Percentiles rank a stretch among this genome's conserved stretches.
phyloP scores from a whole-genome alignment of 2,329 filamentous ascomycete genomes.

The Verticillium albo-atrum region DNA sequence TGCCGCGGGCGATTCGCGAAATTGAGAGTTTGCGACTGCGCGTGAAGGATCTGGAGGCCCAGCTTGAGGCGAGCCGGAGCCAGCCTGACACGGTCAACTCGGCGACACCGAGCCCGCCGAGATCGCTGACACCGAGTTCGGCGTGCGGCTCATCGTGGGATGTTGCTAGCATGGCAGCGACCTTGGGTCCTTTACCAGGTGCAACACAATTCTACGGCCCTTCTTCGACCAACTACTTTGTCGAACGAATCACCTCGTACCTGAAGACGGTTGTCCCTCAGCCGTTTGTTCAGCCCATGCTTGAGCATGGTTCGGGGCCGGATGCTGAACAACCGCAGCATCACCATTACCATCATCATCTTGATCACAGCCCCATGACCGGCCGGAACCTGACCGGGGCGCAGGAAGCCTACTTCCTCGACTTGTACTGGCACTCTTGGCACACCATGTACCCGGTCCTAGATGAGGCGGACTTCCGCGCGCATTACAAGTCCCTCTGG shows the following conservation, averaged over 20 bases:
- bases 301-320: constrained; percentile 30
- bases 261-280: constrained; percentile 19
- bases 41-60: constrained; percentile 21
- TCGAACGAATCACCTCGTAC: constrained; percentile 12
- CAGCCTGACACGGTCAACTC: neutral
- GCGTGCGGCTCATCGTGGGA: neutral
- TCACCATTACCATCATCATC: constrained; percentile 13
- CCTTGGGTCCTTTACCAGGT: constrained; percentile 22
- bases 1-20: constrained; percentile 24
- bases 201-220: neutral
- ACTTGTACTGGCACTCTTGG: constrained; percentile 42
- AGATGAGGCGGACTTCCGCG: constrained; percentile 37
- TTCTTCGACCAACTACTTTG: neutral
- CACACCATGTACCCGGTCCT: constrained; percentile 36
- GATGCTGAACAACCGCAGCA: constrained; percentile 24
- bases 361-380: neutral
- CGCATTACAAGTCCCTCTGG: constrained; percentile 38
- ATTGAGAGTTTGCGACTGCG: constrained; percentile 29
- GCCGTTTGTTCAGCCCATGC: constrained; percentile 34
- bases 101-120: constrained; percentile 1
- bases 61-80: constrained; percentile 12
- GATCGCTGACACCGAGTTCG: constrained; percentile 1
- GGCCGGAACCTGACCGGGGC: constrained; percentile 23
- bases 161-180: constrained; percentile 13
- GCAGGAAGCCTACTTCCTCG: constrained; percentile 43